Base-by-base conservation (phyloP, 257 asterid genomes). In the Jacaranda mimosifolia region DNA sequence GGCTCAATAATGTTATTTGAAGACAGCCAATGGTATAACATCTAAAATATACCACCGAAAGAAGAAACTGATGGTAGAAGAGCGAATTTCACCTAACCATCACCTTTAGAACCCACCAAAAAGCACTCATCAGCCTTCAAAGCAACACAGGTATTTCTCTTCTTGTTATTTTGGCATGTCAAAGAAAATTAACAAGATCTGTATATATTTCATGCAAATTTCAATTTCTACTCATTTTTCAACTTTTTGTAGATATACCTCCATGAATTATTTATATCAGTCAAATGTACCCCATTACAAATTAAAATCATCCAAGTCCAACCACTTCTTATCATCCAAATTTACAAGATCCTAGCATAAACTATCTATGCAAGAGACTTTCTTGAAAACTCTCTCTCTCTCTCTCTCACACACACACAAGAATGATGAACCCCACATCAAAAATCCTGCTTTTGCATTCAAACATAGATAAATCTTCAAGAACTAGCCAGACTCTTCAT, bases 401-500 rank as follows among this genome's bases (percentile, higher is more conserved):
- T 48, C 69, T 51, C n/a, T n/a, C n/a, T n/a, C n/a, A n/a, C n/a
- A n/a, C 39, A 78, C 39, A 70, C 17, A 42, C 52, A 48, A 71
- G 10, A 74, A 38, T 13, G 70, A 72, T 7, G 13, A 43, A 59
- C 6, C 72, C 52, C 56, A 74, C 21, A 63, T 36, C 15, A 53
- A 13, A 75, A 62, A 51, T 51, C 56, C 42, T 3, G 39, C 53
- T 52, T 63, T 40, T 18, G 35, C 64, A 67, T 66, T 42, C 15
- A 70, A 82, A 74, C 12, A 77, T 55, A 72, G n/a, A 53, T 46
- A 71, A 75, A 78, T 65, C 79, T 38, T 65, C 76, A 56, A 75
- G 55, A 74, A 79, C 55, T 26, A 43, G 13, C 7, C 5, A 36
- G 18, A 73, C 64, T 67, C 75, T 26, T 43, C 63, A 53, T 35